Evolutionary conservation across 306 rosid species (phyloP), one percentile per base, ranked within the genome.

Genomic region (Delonix regia): DNA sequence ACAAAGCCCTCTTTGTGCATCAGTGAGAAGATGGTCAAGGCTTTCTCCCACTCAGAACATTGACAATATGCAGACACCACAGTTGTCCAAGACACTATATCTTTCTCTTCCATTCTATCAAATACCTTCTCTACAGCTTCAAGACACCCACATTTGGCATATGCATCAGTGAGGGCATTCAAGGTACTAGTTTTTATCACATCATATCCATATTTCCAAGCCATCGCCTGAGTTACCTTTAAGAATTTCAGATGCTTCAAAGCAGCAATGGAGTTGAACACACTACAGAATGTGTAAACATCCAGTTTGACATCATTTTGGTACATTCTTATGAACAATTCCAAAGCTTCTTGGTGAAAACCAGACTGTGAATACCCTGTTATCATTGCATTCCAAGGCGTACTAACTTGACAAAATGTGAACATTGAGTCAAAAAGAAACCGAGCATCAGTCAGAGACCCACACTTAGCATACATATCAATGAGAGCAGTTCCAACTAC

Each of bases 351-450:
- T 74, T 73, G 73, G 70, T 86, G 74, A 86, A 51, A 72, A 74
- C 85, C 88, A 69, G 82, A 72, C 57, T 87, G 90, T 72, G 92
- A 89, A 82, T 87, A 86, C 11, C 96, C 92, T 1, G 92, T 85
- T 74, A 90, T 71, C 90, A 93, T 83, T 42, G 97, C 97, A 85
- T 90, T 90, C 96, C 97, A 89, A 12, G 97, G 97, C 0, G 86
- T 74, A 47, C 84, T 90, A 63, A 87, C 74, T 36, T 69, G 38
- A 67, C 89, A 86, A 66, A 55, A 25, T 9, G 69, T 7, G 57
- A 89, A 90, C 80, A 79, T 83, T 0, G 76, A 78, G 73, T 86
- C 71, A 19, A 93, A 90, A 64, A 87, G 66, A 21, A 64, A 80
- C 51, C 64, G 79, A 53, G 97, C 92, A 78, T 88, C 87, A 14